phyloP scores from a whole-genome alignment of 257 asterid genomes.

The Lycium ferocissimum region DNA sequence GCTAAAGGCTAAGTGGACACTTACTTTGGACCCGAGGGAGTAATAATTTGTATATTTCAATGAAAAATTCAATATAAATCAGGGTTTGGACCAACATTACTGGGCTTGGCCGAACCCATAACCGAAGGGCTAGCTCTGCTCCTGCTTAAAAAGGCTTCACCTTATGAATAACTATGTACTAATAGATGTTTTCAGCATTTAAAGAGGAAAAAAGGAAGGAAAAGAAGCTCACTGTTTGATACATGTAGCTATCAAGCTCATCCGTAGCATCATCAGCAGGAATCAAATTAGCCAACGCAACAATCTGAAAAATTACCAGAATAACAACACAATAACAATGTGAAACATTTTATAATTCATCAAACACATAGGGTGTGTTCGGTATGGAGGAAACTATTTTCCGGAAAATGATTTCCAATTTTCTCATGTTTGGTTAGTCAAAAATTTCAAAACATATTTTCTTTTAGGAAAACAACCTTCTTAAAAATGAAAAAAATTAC shows the following conservation, averaged over 20 bases:
- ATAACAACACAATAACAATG: neutral
- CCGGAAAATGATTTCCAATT: no score
- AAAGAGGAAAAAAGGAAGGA: neutral
- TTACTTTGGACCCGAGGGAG: no score
- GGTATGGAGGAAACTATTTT: no score
- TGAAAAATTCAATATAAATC: neutral
- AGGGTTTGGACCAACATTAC: neutral
- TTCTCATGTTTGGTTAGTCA: no score
- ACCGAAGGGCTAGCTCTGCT: neutral
- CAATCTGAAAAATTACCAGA: conserved; percentile 56
- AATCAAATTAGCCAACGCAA: conserved; percentile 92
- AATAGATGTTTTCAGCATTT: neutral
- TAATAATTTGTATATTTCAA: neutral
- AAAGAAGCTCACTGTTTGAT: conserved; percentile 78
- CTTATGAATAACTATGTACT: neutral
- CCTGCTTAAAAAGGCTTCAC: neutral
- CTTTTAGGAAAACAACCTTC: no score
- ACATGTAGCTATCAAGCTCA: conserved; percentile 98
- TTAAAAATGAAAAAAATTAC: no score
- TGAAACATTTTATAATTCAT: conserved; percentile 11
- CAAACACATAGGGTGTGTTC: no score
- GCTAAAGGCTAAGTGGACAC: no score
- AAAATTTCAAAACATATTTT: no score
- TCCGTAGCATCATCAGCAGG: conserved; percentile 82
- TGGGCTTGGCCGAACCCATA: neutral